Percentiles rank a stretch among this genome's conserved stretches.
Conservation (phyloP, 169 alveolate genomes). For the Theileria orientalis region DNA sequence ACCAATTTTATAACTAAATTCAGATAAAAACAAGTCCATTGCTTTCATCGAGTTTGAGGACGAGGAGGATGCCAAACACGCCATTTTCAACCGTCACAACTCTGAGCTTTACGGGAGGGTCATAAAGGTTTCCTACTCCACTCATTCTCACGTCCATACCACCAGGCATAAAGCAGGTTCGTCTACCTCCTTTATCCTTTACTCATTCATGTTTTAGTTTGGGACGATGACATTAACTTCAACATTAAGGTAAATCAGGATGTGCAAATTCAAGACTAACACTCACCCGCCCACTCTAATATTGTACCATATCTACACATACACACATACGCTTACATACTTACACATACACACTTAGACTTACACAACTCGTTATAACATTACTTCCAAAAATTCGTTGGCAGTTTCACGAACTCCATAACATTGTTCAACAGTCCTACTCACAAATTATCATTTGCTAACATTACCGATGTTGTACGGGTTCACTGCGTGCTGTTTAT, state of each 20-base stretch:
- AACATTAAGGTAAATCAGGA: conserved; percentile 42
- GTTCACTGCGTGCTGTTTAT: conserved; percentile 17
- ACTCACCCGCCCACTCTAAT: too few species aligned
- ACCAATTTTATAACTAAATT: neutral
- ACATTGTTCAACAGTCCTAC: conserved; percentile 9
- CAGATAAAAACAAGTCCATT: conserved; percentile 73
- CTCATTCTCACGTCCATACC: conserved; percentile 38
- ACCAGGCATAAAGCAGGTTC: conserved; percentile 46
- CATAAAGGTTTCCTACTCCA: conserved; percentile 72
- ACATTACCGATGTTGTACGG: conserved; percentile 53
- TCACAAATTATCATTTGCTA: neutral
- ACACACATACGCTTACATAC: too few species aligned
- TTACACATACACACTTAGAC: neutral
- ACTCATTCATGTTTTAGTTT: conserved; percentile 3
- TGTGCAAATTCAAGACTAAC: conserved; percentile 3
- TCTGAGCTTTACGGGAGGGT: conserved; percentile 75
- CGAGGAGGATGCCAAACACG: conserved; percentile 78
- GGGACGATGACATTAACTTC: conserved; percentile 57
- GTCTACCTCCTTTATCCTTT: neutral
- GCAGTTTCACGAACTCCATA: conserved; percentile 1
- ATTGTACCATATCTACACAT: too few species aligned
- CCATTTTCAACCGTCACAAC: conserved; percentile 73
- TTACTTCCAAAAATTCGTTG: neutral
- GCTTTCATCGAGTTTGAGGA: conserved; percentile 77
- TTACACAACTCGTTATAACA: neutral